Conservation (phyloP, 1,284 basidiomycete species). For the Boletus hoseneyae region DNA sequence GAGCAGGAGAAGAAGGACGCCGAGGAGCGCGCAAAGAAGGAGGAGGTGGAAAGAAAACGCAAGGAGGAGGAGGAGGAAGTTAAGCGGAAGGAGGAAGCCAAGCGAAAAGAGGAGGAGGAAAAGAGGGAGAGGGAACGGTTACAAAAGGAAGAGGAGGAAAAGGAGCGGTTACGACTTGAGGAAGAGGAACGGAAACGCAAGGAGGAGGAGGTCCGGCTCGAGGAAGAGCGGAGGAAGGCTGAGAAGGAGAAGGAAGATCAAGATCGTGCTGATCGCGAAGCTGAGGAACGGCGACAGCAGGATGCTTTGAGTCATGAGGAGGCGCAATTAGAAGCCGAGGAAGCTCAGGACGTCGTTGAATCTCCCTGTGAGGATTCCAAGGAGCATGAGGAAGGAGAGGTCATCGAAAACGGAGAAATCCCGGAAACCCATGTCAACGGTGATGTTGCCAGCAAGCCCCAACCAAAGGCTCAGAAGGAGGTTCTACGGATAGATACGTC, state of each 20-base stretch:
- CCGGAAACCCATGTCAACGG: conserved; percentile 27
- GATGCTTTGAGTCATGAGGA: conserved; percentile 30
- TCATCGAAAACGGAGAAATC: conserved; percentile 31
- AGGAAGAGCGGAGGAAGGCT: conserved; percentile 34
- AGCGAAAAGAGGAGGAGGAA: conserved; percentile 33
- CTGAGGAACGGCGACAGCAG: conserved; percentile 34
- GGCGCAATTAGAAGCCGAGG: conserved; percentile 22
- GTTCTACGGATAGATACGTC: conserved; percentile 61
- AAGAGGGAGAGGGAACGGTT: conserved; percentile 34
- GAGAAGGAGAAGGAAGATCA: conserved; percentile 30
- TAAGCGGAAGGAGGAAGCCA: conserved; percentile 30
- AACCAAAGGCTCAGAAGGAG: conserved; percentile 43
- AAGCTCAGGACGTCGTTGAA: conserved; percentile 23
- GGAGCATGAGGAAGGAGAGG: conserved; percentile 40
- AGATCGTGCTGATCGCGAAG: conserved; percentile 32
- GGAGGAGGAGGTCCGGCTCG: conserved; percentile 39
- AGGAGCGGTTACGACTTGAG: conserved; percentile 36
- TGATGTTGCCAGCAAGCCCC: conserved; percentile 34
- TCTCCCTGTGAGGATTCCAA: conserved; percentile 21
- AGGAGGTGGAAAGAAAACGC: conserved; percentile 38
- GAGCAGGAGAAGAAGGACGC: conserved; percentile 38
- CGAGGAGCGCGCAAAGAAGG: conserved; percentile 32
- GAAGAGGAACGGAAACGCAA: conserved; percentile 40
- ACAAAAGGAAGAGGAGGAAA: conserved; percentile 37
- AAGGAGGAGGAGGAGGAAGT: conserved; percentile 38